Evolutionary conservation across 1,284 basidiomycete genomes (phyloP).

Genomic region (Ceratobasidium sp.): DNA sequence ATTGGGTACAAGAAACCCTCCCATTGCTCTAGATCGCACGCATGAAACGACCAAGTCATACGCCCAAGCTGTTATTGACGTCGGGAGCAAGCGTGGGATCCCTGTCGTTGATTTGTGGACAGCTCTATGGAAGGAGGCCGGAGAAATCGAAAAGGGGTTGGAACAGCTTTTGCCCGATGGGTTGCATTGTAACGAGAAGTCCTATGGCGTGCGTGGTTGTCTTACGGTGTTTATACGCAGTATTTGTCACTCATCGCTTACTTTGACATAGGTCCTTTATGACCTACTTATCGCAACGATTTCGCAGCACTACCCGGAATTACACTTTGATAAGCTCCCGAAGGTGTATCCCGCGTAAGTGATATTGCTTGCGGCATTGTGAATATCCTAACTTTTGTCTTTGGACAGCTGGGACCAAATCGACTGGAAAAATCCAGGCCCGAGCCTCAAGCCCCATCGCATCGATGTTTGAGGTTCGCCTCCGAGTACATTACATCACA

Average conservation of each 20-base stretch:
- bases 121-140: constrained; percentile 68
- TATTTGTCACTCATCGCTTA: background rate
- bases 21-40: constrained; percentile 56
- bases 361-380: background rate
- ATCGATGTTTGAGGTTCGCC: constrained; percentile 8
- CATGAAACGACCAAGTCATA: constrained; percentile 69
- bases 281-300: constrained; percentile 66
- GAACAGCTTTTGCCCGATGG: constrained; percentile 68
- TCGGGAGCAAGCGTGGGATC: constrained; percentile 62
- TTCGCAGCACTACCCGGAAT: constrained; percentile 63
- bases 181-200: constrained; percentile 72
- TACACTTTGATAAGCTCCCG: constrained; percentile 50
- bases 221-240: background rate
- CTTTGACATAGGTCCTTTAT: constrained; percentile 63
- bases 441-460: constrained; percentile 23
- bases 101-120: constrained; percentile 74
- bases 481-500: background rate
- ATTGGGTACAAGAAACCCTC: constrained; percentile 16
- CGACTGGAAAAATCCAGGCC: constrained; percentile 38
- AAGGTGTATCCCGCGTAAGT: constrained; percentile 41
- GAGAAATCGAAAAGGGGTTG: constrained; percentile 60
- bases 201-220: constrained; percentile 63
- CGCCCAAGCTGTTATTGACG: constrained; percentile 68
- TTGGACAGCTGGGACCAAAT: constrained; percentile 38
- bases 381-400: background rate